Evolutionary conservation across 495 filamentous ascomycete species (phyloP).

Genomic region (Penicillium coprophilum): DNA sequence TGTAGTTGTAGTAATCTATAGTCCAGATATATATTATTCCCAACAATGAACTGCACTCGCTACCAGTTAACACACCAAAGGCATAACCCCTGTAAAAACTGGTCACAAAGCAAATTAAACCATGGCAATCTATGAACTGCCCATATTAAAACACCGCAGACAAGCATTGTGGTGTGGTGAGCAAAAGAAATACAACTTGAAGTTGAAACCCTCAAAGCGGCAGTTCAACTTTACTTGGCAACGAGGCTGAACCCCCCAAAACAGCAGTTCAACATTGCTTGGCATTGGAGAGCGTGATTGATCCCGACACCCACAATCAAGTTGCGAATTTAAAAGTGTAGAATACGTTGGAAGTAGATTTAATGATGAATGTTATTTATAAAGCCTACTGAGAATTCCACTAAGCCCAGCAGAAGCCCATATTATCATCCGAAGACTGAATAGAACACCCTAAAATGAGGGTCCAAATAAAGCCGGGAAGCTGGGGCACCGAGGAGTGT

Average conservation of each 20-base stretch:
- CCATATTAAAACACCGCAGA: not conserved
- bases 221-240: not conserved
- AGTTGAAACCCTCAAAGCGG: not conserved
- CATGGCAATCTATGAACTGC: not conserved
- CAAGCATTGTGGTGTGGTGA: not conserved
- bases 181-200: not conserved
- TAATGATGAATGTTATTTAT: too few species aligned
- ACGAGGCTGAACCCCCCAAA: not conserved
- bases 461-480: not conserved
- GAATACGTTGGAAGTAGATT: not conserved
- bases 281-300: not conserved
- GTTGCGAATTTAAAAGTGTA: not conserved
- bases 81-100: not conserved
- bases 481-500: too few species aligned
- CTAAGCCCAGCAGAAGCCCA: not conserved
- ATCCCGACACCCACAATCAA: not conserved
- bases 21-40: not conserved
- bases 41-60: not conserved
- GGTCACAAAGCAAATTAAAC: not conserved
- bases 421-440: not conserved
- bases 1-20: too few species aligned
- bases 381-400: too few species aligned
- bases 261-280: not conserved
- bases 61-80: not conserved
- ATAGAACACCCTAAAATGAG: not conserved